Conservation (phyloP, 2,329 filamentous ascomycete species). For the Cadophora gregata region DNA sequence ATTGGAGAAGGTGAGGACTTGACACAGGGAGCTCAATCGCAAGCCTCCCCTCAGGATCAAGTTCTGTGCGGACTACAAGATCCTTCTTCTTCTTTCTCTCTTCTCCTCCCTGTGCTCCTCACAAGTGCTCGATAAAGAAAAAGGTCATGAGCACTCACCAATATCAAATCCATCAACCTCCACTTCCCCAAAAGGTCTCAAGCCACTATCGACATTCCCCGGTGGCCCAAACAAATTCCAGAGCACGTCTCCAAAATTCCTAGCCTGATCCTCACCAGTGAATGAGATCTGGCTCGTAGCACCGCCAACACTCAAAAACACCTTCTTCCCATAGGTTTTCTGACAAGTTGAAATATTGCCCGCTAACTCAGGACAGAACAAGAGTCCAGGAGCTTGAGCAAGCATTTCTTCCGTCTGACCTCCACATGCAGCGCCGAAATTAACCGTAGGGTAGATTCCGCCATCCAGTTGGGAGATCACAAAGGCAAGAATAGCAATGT, state of each 20-base stretch:
- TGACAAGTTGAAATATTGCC: slow-evolving; percentile 45
- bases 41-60: background rate
- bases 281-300: slow-evolving; percentile 42
- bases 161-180: slow-evolving; percentile 48
- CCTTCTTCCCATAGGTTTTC: slow-evolving; percentile 45
- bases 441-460: slow-evolving; percentile 32
- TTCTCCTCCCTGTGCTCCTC: too few relatives aligned
- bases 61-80: background rate
- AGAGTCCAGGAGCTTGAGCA: slow-evolving; percentile 46
- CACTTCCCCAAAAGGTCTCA: slow-evolving; percentile 45
- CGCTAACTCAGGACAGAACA: slow-evolving; percentile 48
- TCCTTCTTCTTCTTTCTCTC: background rate
- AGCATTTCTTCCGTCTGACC: slow-evolving; percentile 43
- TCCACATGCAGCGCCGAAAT: slow-evolving; percentile 46
- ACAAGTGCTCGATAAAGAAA: background rate
- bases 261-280: slow-evolving; percentile 39
- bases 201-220: slow-evolving; percentile 31
- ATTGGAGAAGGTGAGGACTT: background rate
- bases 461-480: slow-evolving; percentile 27
- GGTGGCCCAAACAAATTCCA: slow-evolving; percentile 47
- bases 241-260: slow-evolving; percentile 42
- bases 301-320: slow-evolving; percentile 49
- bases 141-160: slow-evolving; percentile 29
- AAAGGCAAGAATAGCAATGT: slow-evolving; percentile 46
- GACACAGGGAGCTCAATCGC: background rate